Evolutionary conservation across 2,329 filamentous ascomycete genomes (phyloP), one percentile per base, ranked within the genome.

Genomic region (Phaeosphaeriaceae sp.): DNA sequence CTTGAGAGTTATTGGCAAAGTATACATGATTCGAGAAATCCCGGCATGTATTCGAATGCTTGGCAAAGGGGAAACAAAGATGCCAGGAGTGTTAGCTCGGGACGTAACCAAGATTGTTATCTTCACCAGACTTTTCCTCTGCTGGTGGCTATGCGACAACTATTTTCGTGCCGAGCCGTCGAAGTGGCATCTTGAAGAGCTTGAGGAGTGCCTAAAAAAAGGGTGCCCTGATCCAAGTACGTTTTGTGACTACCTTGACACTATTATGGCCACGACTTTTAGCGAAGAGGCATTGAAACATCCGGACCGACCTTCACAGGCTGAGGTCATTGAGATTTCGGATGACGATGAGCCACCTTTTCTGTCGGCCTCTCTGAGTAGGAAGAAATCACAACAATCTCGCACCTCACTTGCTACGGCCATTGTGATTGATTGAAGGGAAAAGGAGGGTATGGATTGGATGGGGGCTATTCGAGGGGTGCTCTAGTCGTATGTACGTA

Each of bases 71-170:
- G 52, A 61, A 3, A 43, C 45, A 4, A 64, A 50, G 32, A 62
- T 73, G 30, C 54, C 44, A 13, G 70, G 69, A 2, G 50, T 70
- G 1, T 42, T 70, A 7, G 54, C 58, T 0, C 42, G 50, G 17
- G 69, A 72, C 16, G 41, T 63, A 26, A n/a, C 40, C 3, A 67
- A 67, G 23, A 68, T 72, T 1, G 16, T 58, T 0, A 51, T 32
- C 0, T 56, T 71, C 12, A 65, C 67, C 2, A 66, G 47, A 11
- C 45, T 75, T 0, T 75, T 72, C 35, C 36, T 72, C 7, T 73
- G 62, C 20, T 75, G 72, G 72, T 71, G 65, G 64, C 41, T 67
- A 6, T 63, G 58, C 20, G 55, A 54, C n/a, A 54, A 68, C 23
- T 66, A 56, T 30, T 49, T 60, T 15, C 28, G 42, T 16, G 47